Evolutionary conservation across 2,329 filamentous ascomycete species (phyloP).

Genomic region (Colletotrichum truncatum): DNA sequence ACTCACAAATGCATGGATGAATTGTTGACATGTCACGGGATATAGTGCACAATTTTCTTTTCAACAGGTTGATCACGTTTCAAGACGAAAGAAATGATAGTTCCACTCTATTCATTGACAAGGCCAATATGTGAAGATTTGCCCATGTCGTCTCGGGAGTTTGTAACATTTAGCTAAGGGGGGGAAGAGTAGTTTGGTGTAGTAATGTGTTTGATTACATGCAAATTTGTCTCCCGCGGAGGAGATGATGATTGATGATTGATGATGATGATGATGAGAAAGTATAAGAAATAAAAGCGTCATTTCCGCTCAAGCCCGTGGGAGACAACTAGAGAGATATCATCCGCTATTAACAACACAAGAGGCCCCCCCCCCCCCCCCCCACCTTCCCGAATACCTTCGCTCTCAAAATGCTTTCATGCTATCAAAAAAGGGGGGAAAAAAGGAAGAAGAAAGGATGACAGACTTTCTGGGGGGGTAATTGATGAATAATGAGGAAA

Average conservation of each 20-base stretch:
- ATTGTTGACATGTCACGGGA: too few species aligned
- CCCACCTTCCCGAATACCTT: background rate
- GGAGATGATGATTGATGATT: too few species aligned
- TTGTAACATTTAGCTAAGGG: too few species aligned
- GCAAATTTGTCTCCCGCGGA: background rate
- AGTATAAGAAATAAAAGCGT: background rate
- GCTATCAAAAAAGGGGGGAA: background rate
- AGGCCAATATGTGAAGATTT: background rate
- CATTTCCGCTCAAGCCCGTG: background rate
- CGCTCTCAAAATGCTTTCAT: constrained; percentile 23
- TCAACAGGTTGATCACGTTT: background rate
- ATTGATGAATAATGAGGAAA: background rate
- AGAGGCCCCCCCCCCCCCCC: background rate
- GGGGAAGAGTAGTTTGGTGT: background rate
- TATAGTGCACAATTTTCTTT: too few species aligned
- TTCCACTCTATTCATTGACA: background rate
- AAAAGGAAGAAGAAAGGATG: background rate
- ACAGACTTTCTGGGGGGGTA: constrained; percentile 2
- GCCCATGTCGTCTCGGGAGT: background rate
- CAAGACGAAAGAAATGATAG: background rate
- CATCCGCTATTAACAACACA: constrained; percentile 7
- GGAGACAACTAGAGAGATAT: background rate
- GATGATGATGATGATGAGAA: too few species aligned
- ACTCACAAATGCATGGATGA: too few species aligned
- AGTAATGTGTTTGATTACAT: background rate